A percentile compares a stretch with the other conserved stretches of the same genome.
Conservation (phyloP, 306 rosid species). For the Ormosia semicastrata region DNA sequence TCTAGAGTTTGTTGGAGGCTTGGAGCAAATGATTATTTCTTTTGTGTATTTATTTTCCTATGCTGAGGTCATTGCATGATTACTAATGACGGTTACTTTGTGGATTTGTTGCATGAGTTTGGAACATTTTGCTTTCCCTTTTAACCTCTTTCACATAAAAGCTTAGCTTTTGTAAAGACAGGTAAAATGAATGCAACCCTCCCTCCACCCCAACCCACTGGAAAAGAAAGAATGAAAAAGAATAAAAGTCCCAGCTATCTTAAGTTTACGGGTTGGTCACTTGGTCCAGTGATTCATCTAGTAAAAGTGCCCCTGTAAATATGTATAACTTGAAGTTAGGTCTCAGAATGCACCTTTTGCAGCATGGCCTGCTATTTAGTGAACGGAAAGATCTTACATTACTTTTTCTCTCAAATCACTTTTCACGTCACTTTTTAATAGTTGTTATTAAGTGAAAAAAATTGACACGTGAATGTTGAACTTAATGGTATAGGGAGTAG, state of each 20-base stretch:
- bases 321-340: background rate
- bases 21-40: too few species aligned
- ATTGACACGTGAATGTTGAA: too few species aligned
- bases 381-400: too few species aligned
- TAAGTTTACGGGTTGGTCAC: background rate
- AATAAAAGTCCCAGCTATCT: background rate
- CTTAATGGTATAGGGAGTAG: too few species aligned
- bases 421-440: too few species aligned
- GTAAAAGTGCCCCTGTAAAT: background rate
- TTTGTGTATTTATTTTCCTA: too few species aligned
- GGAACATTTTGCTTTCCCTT: background rate
- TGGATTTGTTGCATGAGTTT: background rate
- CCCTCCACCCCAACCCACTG: too few species aligned
- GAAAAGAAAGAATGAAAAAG: too few species aligned
- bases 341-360: background rate
- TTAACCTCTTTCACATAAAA: background rate
- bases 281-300: background rate
- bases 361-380: background rate
- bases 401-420: too few species aligned
- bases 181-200: background rate
- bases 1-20: too few species aligned
- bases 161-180: background rate
- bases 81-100: background rate
- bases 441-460: too few species aligned
- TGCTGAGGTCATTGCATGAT: too few species aligned